phyloP scores from a whole-genome alignment of 2,329 filamentous ascomycete species.

The Penicillium sp. region DNA sequence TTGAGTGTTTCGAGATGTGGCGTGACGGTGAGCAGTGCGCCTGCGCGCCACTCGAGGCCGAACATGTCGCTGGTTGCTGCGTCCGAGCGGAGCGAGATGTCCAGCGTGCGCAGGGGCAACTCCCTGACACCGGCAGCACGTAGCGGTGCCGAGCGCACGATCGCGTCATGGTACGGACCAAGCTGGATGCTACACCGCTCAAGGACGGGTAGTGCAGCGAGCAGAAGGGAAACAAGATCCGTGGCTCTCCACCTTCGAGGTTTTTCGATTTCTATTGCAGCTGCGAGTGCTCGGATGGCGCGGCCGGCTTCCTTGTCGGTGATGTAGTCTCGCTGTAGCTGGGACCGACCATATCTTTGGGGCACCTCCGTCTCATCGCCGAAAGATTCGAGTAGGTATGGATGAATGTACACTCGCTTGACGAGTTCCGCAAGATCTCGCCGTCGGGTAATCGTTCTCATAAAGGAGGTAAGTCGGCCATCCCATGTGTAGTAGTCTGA shows the following conservation, averaged over 20 bases:
- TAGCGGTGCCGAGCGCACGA: background rate
- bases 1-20: constrained; percentile 15
- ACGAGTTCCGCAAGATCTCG: constrained; percentile 25
- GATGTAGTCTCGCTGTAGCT: background rate
- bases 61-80: background rate
- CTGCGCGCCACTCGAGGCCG: background rate
- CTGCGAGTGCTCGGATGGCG: background rate
- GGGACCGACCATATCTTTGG: no score
- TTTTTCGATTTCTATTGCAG: background rate
- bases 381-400: background rate
- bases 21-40: background rate
- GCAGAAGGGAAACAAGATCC: background rate
- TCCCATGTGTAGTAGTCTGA: constrained; percentile 23
- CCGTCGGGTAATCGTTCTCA: constrained; percentile 24
- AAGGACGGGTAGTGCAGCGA: background rate
- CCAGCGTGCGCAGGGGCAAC: no score
- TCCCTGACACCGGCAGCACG: no score
- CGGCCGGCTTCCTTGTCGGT: background rate
- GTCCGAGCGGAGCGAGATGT: background rate
- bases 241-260: background rate
- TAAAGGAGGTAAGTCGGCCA: constrained; percentile 26
- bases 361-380: no score
- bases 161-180: background rate
- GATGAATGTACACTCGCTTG: constrained; percentile 15
- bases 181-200: background rate